Conservation (phyloP, 192 early-diverging fungal species). For the Coemansia sp. region DNA sequence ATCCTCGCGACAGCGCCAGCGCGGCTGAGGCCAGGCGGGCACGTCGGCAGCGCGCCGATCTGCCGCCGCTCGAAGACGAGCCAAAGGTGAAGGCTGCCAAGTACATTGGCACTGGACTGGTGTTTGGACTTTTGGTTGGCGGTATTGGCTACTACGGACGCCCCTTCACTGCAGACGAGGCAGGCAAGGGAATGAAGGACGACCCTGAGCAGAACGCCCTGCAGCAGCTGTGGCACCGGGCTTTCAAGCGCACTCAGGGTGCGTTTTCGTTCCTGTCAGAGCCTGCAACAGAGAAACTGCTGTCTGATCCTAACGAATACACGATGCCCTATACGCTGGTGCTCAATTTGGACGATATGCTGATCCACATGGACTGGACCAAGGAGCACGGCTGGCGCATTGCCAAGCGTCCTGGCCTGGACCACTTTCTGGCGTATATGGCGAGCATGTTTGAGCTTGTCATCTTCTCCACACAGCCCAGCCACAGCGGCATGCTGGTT, state of each 20-base stretch:
- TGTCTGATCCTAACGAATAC: constrained; percentile 88
- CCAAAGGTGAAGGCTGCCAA: constrained; percentile 51
- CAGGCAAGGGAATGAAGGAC: constrained; percentile 42
- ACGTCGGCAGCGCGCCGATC: constrained; percentile 54
- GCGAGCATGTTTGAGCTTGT: constrained; percentile 94
- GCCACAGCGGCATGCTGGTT: constrained; percentile 80
- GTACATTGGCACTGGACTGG: constrained; percentile 44
- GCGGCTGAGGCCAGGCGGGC: constrained; percentile 57
- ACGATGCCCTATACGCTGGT: constrained; percentile 90
- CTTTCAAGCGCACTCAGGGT: constrained; percentile 21
- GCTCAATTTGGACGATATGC: constrained; percentile 92
- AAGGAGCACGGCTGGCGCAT: constrained; percentile 96
- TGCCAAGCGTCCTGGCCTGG: constrained; percentile 94
- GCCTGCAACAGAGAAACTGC: constrained; percentile 83
- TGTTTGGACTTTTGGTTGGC: constrained; percentile 49
- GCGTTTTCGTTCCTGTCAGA: constrained; percentile 56
- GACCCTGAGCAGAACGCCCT: constrained; percentile 36
- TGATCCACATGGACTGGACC: constrained; percentile 93
- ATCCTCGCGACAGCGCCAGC: constrained; percentile 27
- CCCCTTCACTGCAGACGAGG: constrained; percentile 41
- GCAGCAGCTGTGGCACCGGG: constrained; percentile 50
- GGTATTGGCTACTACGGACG: constrained; percentile 49
- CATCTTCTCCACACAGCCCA: constrained; percentile 88
- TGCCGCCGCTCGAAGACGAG: constrained; percentile 55
- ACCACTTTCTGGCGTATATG: constrained; percentile 92